These are phyloP conservation scores for Torrubiellomyces zombiae DNA, from an alignment of 2,329 filamentous ascomycete species.

Conservation along the genomic window DNA sequence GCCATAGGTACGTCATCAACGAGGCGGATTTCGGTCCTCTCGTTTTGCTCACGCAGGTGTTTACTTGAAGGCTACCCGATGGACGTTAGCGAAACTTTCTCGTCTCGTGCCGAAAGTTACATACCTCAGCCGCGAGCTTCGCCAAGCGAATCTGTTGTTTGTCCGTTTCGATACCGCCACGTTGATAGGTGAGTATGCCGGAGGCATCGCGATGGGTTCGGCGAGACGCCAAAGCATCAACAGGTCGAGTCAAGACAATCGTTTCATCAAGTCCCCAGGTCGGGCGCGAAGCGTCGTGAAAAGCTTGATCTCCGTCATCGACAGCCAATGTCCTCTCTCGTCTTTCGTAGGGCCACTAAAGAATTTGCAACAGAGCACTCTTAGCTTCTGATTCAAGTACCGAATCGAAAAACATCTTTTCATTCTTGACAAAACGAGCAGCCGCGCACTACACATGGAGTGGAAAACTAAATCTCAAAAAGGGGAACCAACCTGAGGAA, in stretches of 20 bases:
- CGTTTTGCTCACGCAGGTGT: conserved; percentile 37
- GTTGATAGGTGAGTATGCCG: conserved; percentile 17
- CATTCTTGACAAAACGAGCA: too few relatives aligned
- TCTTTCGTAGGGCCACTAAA: conserved; percentile 80
- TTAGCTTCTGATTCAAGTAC: too few relatives aligned
- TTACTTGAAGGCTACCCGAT: conserved; percentile 37
- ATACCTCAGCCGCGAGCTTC: conserved; percentile 40
- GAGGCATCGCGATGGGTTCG: conserved; percentile 10
- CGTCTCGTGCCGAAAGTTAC: conserved; percentile 1
- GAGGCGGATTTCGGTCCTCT: conserved; percentile 34
- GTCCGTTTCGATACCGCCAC: conserved; percentile 40
- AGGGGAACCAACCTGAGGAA: conserved; percentile 70
- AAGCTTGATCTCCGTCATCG: conserved; percentile 46
- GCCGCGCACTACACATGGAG: too few relatives aligned
- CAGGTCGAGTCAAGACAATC: conserved; percentile 38
- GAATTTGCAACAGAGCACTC: too few relatives aligned
- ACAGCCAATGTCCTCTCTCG: conserved; percentile 53
- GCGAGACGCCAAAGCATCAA: conserved; percentile 22
- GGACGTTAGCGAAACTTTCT: conserved; percentile 5
- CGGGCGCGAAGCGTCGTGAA: conserved; percentile 60
- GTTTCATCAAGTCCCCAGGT: conserved; percentile 63
- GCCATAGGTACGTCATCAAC: conserved; percentile 45
- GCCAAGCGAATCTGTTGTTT: conserved; percentile 48
- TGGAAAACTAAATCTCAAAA: conserved; percentile 17
- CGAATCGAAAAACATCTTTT: too few relatives aligned